A percentile compares a stretch with the other conserved stretches of the same genome.
Conservation (phyloP, 1,139 yeast genomes). For the Hemisphaericaspora xylanilytica region DNA sequence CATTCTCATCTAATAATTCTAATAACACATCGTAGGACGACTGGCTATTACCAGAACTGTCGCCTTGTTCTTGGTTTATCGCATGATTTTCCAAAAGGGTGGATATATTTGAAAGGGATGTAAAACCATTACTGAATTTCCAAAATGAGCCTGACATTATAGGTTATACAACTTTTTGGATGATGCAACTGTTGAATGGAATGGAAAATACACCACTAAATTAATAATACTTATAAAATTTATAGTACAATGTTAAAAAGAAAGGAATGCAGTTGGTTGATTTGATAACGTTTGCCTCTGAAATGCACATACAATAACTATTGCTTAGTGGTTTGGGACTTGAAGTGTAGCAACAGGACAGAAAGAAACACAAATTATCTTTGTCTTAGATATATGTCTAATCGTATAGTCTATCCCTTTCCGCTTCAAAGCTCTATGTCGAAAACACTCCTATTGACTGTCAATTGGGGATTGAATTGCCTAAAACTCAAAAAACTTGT, state of each 20-base stretch:
- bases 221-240: no score
- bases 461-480: no score
- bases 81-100: slow-evolving; percentile 62
- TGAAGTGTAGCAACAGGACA: no score
- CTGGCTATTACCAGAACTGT: slow-evolving; percentile 7
- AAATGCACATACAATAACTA: neutral
- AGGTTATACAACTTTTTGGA: neutral
- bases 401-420: no score
- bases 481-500: no score
- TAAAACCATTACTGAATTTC: slow-evolving; percentile 86
- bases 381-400: no score
- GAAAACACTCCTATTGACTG: neutral
- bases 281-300: no score
- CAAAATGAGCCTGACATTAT: slow-evolving; percentile 84
- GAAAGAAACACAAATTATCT: no score
- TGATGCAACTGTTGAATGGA: no score
- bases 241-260: neutral
- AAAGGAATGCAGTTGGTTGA: neutral
- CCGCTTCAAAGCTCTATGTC: neutral
- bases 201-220: no score
- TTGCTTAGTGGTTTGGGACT: no score
- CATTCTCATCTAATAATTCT: slow-evolving; percentile 81
- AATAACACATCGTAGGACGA: slow-evolving; percentile 41
- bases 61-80: slow-evolving; percentile 23
- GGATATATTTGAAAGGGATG: slow-evolving; percentile 71